Evolutionary conservation across 805 yeast genomes (phyloP), one percentile per base, ranked within the genome.

Genomic region (Kuraishia piskuri): DNA sequence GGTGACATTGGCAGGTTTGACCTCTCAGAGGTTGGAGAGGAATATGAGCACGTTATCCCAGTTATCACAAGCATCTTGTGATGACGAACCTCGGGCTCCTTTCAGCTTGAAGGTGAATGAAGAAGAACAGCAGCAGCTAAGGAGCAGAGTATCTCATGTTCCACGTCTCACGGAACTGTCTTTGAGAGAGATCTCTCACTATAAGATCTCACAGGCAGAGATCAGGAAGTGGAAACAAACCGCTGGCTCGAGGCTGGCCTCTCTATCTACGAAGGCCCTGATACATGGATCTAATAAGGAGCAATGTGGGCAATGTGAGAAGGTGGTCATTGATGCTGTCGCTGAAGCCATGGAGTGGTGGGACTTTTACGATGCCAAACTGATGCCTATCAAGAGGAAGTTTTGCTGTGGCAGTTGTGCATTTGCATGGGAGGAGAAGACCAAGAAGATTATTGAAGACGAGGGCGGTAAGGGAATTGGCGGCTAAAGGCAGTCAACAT

Each of bases 311-410:
- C 68, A 70, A 46, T 83, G 88, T 63, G 64, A 70, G 7, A 54
- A 64, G 3, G 68, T 74, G n/a, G 69, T 77, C 2, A 75, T 81
- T 6, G 83, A 81, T 53, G 79, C 84, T 2, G 71, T 74, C 14
- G 87, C 86, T 0, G 84, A 82, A 58, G 72, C 77, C 1, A 61
- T 76, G 56, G 88, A 83, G 61, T 83, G 87, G 87, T 83, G 88
- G 88, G 83, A 83, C 58, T 70, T 81, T 49, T 70, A 77, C 50
- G 75, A 71, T 44, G 76, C 82, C 53, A 70, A 66, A 40, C 62
- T 70, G 37, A 65, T 82, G 2, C 87, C 88, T 0, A 70, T 83
- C 24, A 75, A 77, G 59, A 67, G 79, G 45, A 75, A 75, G 55
- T 83, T 83, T 57, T 83, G 88, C 57, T 71, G 78, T 55, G 80